Base-by-base conservation (phyloP, 495 filamentous ascomycete genomes). In the Annulohypoxylon nitens region DNA sequence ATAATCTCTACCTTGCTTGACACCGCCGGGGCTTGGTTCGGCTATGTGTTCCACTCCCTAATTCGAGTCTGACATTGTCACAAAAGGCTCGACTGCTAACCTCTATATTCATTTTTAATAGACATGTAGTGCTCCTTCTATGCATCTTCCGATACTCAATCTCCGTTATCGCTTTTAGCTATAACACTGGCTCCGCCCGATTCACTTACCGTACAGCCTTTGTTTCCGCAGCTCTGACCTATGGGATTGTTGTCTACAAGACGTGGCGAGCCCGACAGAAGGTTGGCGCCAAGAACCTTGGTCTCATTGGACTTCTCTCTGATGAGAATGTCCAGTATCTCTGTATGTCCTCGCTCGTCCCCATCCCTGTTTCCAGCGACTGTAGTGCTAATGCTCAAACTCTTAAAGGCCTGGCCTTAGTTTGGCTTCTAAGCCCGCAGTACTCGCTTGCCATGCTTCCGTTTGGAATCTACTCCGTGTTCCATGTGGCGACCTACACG, bases 171-270 rank as follows among this genome's bases (percentile, higher is more conserved):
- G 90, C 90, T 76, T 91, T 98, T 85, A 94, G 93, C 83, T 92
- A 86, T 78, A 90, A 90, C 78, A 90, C 90, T 16, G 80, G 86
- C 66, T 87, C 88, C 84, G 94, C 95, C 33, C 84, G 86, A 61
- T 88, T 97, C 79, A 90, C 90, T 67, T 99, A 99, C 81, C 94
- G 97, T 72, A 86, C 92, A 37, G 92, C 94, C 45, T 99, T 98
- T 80, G 62, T 97, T 63, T 89, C 93, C 7, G 96, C 96, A 0
- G 93, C 94, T 11, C 88, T 88, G 30, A 98, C 96, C 2, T 99
- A 99, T 82, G 96, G 97, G 71, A 98, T 99, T 68, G 96, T 99
- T 18, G 97, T 98, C n/a, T 98, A 97, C 87, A 99, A 99, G 88
- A 93, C 93, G 59, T 95, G 92, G 83, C 90, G 95, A 64, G 92